Evolutionary conservation across 129 eudicot genomes (phyloP).

Genomic region (Cynara cardunculus): DNA sequence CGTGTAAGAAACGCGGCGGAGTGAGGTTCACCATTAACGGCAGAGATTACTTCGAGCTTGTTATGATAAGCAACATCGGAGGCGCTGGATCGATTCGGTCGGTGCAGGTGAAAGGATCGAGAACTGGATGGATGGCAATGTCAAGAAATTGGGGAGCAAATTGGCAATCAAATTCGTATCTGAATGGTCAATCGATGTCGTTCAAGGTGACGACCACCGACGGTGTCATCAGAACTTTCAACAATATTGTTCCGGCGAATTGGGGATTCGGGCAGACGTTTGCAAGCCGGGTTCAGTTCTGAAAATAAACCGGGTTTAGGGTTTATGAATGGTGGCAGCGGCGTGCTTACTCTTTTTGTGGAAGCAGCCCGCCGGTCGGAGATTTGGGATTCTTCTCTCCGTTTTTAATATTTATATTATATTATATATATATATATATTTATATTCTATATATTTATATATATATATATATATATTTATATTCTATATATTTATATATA

Average conservation of each 20-base stretch:
- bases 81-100: constrained; percentile 73
- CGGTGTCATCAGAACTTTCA: constrained; percentile 50
- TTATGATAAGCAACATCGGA: constrained; percentile 57
- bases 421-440: too few relatives aligned
- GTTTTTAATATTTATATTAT: not conserved
- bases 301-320: constrained; percentile 10
- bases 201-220: constrained; percentile 76
- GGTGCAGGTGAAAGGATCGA: constrained; percentile 63
- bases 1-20: constrained; percentile 70
- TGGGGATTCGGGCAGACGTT: constrained; percentile 82
- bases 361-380: constrained; percentile 69
- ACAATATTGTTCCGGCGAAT: constrained; percentile 45
- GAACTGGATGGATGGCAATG: constrained; percentile 62
- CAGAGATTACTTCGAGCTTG: constrained; percentile 77
- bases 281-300: constrained; percentile 56
- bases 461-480: not conserved
- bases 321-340: constrained; percentile 41
- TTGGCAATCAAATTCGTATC: constrained; percentile 68
- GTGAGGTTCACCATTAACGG: constrained; percentile 83
- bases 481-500: too few relatives aligned
- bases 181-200: constrained; percentile 71
- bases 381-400: not conserved
- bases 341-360: constrained; percentile 59
- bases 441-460: not conserved
- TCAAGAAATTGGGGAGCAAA: constrained; percentile 90